A percentile compares a stretch with the other conserved stretches of the same genome.
These are phyloP conservation scores for Takakia lepidozioides DNA, from an alignment of 225 moss, liverwort and hornwort species.

Conservation along the genomic window DNA sequence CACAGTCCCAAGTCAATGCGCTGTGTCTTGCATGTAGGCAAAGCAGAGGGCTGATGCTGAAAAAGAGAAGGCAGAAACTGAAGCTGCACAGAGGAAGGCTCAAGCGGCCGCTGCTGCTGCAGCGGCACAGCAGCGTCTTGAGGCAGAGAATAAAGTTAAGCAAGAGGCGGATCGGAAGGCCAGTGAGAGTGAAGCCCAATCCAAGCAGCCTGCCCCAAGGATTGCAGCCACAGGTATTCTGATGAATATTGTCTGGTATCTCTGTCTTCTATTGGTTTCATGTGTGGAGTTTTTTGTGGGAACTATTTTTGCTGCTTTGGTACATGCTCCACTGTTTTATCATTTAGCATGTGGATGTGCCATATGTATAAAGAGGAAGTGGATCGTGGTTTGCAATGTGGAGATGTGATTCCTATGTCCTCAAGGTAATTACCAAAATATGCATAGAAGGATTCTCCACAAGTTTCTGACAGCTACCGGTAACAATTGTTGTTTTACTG, in stretches of 20 bases:
- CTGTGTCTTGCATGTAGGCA: too few species aligned
- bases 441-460: too few species aligned
- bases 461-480: too few species aligned
- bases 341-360: too few species aligned
- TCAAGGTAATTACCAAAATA: too few species aligned
- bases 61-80: constrained; percentile 57
- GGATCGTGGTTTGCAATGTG: too few species aligned
- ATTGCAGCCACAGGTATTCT: neutral
- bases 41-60: constrained; percentile 48
- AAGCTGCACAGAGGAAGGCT: constrained; percentile 58
- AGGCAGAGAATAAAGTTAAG: constrained; percentile 42
- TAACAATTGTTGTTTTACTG: too few species aligned
- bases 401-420: too few species aligned
- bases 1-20: too few species aligned
- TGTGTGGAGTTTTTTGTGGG: neutral
- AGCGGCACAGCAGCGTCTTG: constrained; percentile 68
- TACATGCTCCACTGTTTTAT: too few species aligned
- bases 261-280: neutral
- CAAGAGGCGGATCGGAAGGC: constrained; percentile 32
- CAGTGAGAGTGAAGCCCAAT: constrained; percentile 5
- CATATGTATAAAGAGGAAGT: too few species aligned
- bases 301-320: neutral
- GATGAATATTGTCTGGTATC: neutral
- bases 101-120: constrained; percentile 70
- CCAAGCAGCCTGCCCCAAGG: neutral